Evolutionary conservation across 106 monocot species (phyloP).

Genomic region (Ottelia alismoides): DNA sequence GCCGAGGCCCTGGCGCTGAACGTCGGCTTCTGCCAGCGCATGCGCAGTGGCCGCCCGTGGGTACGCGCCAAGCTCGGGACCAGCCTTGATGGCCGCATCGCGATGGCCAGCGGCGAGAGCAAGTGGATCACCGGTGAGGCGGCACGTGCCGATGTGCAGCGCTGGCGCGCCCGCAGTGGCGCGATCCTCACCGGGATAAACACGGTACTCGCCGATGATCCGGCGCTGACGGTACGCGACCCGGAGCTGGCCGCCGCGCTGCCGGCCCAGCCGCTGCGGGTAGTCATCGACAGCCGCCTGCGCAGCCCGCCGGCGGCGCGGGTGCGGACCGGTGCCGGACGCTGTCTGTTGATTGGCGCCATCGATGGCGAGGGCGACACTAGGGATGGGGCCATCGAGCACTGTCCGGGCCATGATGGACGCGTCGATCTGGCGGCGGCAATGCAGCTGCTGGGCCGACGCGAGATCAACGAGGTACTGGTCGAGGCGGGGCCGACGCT

Average conservation of each 20-base stretch:
- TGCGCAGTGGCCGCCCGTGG: background rate
- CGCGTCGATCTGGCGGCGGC: background rate
- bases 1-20: background rate
- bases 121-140: background rate
- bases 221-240: background rate
- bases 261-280: background rate
- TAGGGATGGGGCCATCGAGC: background rate
- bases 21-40: background rate
- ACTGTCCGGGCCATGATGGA: too few species aligned
- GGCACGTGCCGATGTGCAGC: background rate
- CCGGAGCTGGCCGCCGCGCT: too few species aligned
- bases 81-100: background rate
- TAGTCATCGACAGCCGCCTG: too few species aligned
- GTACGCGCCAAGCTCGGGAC: background rate
- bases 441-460: background rate
- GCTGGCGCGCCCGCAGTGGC: too few species aligned
- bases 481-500: background rate
- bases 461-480: background rate
- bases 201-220: background rate
- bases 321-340: background rate
- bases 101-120: too few species aligned
- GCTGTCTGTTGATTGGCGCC: too few species aligned
- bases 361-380: too few species aligned
- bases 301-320: too few species aligned
- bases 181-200: background rate